phyloP scores from a whole-genome alignment of 768 basidiomycete species.

The Boletus huronensis region DNA sequence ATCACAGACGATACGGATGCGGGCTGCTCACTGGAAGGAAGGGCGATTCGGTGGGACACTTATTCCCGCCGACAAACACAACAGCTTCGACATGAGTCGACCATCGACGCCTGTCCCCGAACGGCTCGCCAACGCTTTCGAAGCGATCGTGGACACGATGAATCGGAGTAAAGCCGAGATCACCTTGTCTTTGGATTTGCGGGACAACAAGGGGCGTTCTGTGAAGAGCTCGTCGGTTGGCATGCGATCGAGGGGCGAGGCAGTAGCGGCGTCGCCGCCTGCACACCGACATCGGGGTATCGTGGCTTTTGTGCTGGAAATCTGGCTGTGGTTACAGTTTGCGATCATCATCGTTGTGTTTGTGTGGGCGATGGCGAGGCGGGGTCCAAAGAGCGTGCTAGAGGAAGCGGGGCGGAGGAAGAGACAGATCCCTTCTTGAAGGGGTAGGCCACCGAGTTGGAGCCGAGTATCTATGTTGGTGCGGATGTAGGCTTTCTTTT shows the following conservation, averaged over 20 bases:
- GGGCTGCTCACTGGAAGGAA: slow-evolving; percentile 58
- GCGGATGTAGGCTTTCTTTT: slow-evolving; percentile 3
- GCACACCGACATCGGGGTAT: slow-evolving; percentile 32
- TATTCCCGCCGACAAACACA: slow-evolving; percentile 15
- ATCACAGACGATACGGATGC: slow-evolving; percentile 51
- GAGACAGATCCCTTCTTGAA: slow-evolving; percentile 17
- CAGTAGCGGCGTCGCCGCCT: slow-evolving; percentile 10
- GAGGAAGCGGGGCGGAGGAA: slow-evolving; percentile 39
- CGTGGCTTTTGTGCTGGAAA: slow-evolving; percentile 54
- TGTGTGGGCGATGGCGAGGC: slow-evolving; percentile 74
- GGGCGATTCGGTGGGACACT: slow-evolving; percentile 46
- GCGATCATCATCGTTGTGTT: slow-evolving; percentile 70
- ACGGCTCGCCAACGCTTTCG: slow-evolving; percentile 42
- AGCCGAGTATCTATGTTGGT: background rate
- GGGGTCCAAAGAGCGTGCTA: slow-evolving; percentile 69
- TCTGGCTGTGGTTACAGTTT: slow-evolving; percentile 87
- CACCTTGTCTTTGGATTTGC: slow-evolving; percentile 7
- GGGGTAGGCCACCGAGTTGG: background rate
- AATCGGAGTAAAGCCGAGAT: slow-evolving; percentile 19
- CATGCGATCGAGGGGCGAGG: slow-evolving; percentile 2
- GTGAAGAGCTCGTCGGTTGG: background rate
- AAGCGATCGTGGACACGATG: slow-evolving; percentile 44
- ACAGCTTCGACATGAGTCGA: slow-evolving; percentile 17
- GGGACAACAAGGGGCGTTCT: slow-evolving; percentile 6
- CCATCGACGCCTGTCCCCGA: slow-evolving; percentile 37